phyloP scores from a whole-genome alignment of 805 yeast species.

The Torulaspora microellipsoides region DNA sequence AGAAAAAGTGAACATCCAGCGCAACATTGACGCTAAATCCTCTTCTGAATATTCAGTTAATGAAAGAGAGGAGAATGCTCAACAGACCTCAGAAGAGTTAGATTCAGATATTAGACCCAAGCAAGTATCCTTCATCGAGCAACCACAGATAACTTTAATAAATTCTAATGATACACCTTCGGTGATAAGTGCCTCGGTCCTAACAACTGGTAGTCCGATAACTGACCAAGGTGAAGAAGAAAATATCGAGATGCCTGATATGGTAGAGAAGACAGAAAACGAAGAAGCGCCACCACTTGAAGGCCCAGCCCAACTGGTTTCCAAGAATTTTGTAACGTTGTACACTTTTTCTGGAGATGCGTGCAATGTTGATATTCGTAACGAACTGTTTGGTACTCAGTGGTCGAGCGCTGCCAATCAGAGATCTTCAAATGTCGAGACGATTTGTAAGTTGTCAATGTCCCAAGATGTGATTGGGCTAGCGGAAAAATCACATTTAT shows the following conservation, averaged over 20 bases:
- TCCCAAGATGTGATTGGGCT: slow-evolving; percentile 10
- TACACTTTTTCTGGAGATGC: slow-evolving; percentile 35
- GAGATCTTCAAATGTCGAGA: slow-evolving; percentile 52
- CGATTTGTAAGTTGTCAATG: slow-evolving; percentile 41
- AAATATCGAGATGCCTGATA: slow-evolving; percentile 7
- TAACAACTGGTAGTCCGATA: neutral
- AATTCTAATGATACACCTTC: slow-evolving; percentile 12
- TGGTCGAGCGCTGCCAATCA: slow-evolving; percentile 48
- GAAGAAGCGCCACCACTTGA: slow-evolving; percentile 38
- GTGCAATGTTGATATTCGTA: slow-evolving; percentile 10
- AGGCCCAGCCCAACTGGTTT: slow-evolving; percentile 66
- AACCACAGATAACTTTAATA: slow-evolving; percentile 18
- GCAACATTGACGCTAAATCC: too few relatives aligned
- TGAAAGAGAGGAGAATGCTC: neutral
- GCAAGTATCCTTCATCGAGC: slow-evolving; percentile 22
- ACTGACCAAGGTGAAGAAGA: slow-evolving; percentile 10
- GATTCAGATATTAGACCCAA: slow-evolving; percentile 3
- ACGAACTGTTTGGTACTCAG: slow-evolving; percentile 57
- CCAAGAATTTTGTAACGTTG: slow-evolving; percentile 50
- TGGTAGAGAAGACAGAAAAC: slow-evolving; percentile 15
- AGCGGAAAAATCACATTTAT: slow-evolving; percentile 24
- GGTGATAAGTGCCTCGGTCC: neutral
- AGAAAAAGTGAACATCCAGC: too few relatives aligned
- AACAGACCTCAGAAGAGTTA: neutral
- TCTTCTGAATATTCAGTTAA: too few relatives aligned